Evolutionary conservation across 805 yeast species (phyloP).

Genomic region (Yarrowia hollandica): DNA sequence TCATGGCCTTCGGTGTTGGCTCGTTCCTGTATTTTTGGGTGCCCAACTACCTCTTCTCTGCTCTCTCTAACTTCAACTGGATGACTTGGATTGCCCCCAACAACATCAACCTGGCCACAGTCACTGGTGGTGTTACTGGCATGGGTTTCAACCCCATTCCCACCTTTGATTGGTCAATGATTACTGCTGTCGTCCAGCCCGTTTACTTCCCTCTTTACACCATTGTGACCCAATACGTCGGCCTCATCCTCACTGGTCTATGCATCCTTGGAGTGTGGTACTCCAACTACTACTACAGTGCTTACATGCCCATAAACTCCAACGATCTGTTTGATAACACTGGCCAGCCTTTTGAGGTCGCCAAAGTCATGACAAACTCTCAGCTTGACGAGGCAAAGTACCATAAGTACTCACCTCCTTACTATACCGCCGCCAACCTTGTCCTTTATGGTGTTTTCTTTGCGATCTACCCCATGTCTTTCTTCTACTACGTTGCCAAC

Average conservation of each 20-base stretch:
- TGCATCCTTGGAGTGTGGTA: constrained; percentile 42
- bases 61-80: constrained; percentile 58
- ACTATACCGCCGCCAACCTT: constrained; percentile 56
- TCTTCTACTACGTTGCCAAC: constrained; percentile 48
- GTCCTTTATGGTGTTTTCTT: constrained; percentile 55
- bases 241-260: constrained; percentile 30
- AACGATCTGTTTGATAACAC: constrained; percentile 45
- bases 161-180: constrained; percentile 47
- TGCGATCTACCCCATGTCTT: constrained; percentile 54
- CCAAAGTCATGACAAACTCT: constrained; percentile 46
- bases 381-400: constrained; percentile 49
- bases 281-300: constrained; percentile 53
- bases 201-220: constrained; percentile 33
- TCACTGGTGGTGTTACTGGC: constrained; percentile 48
- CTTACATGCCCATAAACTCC: constrained; percentile 53
- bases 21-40: constrained; percentile 57
- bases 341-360: constrained; percentile 48
- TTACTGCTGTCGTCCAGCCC: constrained; percentile 30
- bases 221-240: constrained; percentile 27
- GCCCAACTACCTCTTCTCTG: constrained; percentile 60
- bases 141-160: constrained; percentile 48
- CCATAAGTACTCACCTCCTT: constrained; percentile 56
- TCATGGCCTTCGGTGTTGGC: constrained; percentile 43
- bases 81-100: constrained; percentile 60
- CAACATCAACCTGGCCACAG: constrained; percentile 51